phyloP scores from a whole-genome alignment of 2,329 filamentous ascomycete genomes.

The Calonectria ilicicola region DNA sequence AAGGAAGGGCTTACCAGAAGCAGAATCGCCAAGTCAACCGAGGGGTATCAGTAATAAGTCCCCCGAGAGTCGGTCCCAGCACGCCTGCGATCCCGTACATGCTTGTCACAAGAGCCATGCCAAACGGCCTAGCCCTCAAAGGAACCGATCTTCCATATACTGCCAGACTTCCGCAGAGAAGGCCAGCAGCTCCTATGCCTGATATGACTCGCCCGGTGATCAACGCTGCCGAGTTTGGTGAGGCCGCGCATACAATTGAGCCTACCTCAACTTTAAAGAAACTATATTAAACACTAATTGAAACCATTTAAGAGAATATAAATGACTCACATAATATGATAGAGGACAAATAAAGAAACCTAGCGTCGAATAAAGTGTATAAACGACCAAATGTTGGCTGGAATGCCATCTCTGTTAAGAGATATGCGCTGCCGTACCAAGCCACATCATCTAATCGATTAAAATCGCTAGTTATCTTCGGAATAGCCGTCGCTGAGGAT shows the following conservation, averaged over 20 bases:
- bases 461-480: neutral
- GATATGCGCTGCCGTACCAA: neutral
- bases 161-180: neutral
- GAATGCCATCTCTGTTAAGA: neutral
- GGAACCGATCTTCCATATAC: neutral
- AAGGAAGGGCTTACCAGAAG: neutral
- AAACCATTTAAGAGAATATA: too few relatives aligned
- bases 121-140: neutral
- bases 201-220: neutral
- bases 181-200: neutral
- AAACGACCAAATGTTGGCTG: neutral
- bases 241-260: neutral
- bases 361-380: neutral
- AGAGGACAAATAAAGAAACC: neutral
- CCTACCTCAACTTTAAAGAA: neutral
- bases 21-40: neutral
- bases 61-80: neutral
- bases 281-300: conserved; percentile 9
- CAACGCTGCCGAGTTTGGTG: neutral
- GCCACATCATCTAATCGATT: neutral
- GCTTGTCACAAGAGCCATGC: neutral
- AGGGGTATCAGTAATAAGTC: neutral
- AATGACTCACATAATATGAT: conserved; percentile 10
- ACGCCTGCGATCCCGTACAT: neutral
- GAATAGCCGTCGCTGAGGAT: neutral